Evolutionary conservation across 179 eudicot species (phyloP), one percentile per base, ranked within the genome.

Genomic region (Beta lomatogona): DNA sequence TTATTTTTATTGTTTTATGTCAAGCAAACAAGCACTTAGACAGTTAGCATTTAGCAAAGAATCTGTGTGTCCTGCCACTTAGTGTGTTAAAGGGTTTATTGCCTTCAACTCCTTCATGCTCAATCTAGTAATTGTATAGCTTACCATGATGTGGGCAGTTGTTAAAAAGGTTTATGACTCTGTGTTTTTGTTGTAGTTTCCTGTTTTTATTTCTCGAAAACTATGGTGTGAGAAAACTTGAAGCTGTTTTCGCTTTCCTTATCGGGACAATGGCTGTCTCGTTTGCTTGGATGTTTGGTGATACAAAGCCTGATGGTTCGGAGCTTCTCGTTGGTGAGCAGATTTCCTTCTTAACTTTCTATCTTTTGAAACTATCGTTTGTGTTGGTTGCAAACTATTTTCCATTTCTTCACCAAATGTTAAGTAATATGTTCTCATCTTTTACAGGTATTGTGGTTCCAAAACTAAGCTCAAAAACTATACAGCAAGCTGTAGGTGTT

Each of bases 201-300:
- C 54, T 88, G 70, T 88, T 88, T 79, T 83, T 88, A 52, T 88
- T 88, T 57, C 89, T 88, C n/a, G 90, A 88, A 79, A 88, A 81
- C 83, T 88, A 88, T 80, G 90, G 90, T 80, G 90, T 88, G 77
- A 86, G 90, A 84, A 88, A 88, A 78, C 85, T 88, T 54, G 90
- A 88, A 85, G 90, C 88, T 21, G 84, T 88, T 80, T 88, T 88
- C 57, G 90, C 87, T 59, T 77, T 88, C 25, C 88, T 88, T 10
- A 88, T 88, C 50, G 91, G 83, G 16, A 83, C 80, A 71, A 88
- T 88, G 91, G 89, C 88, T 21, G 57, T 88, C n/a, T 80, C 91
- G 31, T 88, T 88, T 57, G 89, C 91, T 2, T 88, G 91, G 91
- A 82, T 88, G 89, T 87, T 88, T 76, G 89, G 87, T 68, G 91